A percentile compares a stretch with the other conserved stretches of the same genome.
Conservation (phyloP, 345 rosid genomes). For the Camelina sativa region DNA sequence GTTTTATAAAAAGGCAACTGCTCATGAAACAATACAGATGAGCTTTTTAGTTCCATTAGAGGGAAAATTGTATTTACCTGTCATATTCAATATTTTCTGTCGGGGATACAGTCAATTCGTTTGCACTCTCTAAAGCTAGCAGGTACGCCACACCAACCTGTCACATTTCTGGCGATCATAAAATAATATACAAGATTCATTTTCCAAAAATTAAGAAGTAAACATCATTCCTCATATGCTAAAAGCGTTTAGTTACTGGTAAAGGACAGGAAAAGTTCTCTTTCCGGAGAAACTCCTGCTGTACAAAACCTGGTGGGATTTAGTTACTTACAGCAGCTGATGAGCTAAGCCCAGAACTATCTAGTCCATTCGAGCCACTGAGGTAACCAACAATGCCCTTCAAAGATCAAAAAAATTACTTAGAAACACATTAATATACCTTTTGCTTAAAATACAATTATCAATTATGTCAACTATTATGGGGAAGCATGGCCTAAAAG, state of each 20-base stretch:
- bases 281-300: constrained; percentile 13
- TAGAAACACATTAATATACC: constrained; percentile 28
- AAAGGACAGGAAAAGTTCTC: neutral
- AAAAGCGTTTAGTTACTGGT: neutral
- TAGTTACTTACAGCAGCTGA: constrained; percentile 87
- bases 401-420: constrained; percentile 41
- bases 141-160: constrained; percentile 94
- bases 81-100: constrained; percentile 88
- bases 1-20: constrained; percentile 14
- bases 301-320: constrained; percentile 12
- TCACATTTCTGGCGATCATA: constrained; percentile 45
- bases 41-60: constrained; percentile 17
- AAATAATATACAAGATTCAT: constrained; percentile 36
- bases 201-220: constrained; percentile 22
- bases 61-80: constrained; percentile 49
- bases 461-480: constrained; percentile 4
- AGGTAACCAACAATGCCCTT: constrained; percentile 92
- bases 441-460: neutral
- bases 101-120: constrained; percentile 63
- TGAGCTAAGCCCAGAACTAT: constrained; percentile 97
- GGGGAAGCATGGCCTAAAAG: constrained; percentile 23
- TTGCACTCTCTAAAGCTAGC: constrained; percentile 88
- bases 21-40: constrained; percentile 25
- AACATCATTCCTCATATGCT: constrained; percentile 24
- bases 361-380: constrained; percentile 86